These are phyloP conservation scores for Cyclotella kingstonii DNA, from an alignment of 108 stramenopile species.

Conservation along the genomic window DNA sequence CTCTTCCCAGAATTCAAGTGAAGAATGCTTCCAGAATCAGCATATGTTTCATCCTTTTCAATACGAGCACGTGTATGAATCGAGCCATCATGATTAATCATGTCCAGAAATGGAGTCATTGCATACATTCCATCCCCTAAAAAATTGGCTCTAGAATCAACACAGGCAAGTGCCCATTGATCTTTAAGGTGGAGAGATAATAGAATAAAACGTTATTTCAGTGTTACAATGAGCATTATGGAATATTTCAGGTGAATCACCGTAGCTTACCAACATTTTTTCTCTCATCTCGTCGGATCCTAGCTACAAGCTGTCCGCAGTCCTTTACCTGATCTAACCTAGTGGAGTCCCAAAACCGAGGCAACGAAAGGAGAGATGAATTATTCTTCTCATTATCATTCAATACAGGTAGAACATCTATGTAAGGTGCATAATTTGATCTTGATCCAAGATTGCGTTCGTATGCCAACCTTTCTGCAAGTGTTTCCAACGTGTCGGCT, in stretches of 20 bases:
- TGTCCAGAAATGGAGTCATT: conserved; percentile 74
- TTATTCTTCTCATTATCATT: conserved; percentile 17
- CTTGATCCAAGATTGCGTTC: conserved; percentile 51
- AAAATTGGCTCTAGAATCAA: conserved; percentile 75
- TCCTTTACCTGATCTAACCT: conserved; percentile 56
- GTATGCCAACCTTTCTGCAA: conserved; percentile 59
- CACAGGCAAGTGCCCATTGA: conserved; percentile 75
- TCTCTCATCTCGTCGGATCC: conserved; percentile 43
- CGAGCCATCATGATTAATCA: conserved; percentile 71
- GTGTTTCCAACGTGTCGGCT: conserved; percentile 46
- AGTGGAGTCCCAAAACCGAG: conserved; percentile 70
- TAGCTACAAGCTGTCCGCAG: conserved; percentile 58
- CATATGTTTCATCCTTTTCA: conserved; percentile 36
- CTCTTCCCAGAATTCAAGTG: conserved; percentile 22
- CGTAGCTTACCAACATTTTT: conserved; percentile 31
- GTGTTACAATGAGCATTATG: not conserved
- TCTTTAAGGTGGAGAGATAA: conserved; percentile 15
- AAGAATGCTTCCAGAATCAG: conserved; percentile 34
- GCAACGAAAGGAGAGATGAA: conserved; percentile 40
- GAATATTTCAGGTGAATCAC: not conserved
- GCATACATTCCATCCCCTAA: conserved; percentile 59
- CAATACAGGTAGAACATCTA: conserved; percentile 51
- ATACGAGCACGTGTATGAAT: conserved; percentile 47
- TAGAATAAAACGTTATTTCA: not conserved
- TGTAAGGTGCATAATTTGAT: conserved; percentile 58